Base-by-base conservation (phyloP, 148 eudicot genomes). In the Nepenthes gracilis region DNA sequence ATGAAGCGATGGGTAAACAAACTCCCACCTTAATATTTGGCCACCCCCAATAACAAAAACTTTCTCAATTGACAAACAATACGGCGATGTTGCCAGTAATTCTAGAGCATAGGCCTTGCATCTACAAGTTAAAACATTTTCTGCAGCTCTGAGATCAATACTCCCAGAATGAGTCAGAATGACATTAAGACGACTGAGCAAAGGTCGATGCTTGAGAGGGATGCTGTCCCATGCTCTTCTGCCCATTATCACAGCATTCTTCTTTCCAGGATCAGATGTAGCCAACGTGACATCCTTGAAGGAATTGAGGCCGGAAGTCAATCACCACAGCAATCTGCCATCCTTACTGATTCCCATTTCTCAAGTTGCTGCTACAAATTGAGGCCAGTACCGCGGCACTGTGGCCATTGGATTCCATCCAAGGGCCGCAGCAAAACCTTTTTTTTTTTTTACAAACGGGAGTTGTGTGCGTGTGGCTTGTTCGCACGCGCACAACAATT, bases 191-290 rank as follows among this genome's bases (percentile, higher is more conserved):
- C 97, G 86, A 54, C 97, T 87, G 36, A 87, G 81, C 69, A 93
- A 73, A 61, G 95, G 95, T 3, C 95, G 83, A 68, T 61, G 55
- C 77, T 72, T 69, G 10, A 62, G 52, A 8, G 96, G 97, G 54
- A 93, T 82, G 64, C 95, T 83, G 67, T 93, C 99, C 99, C 99
- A 93, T 36, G 99, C 89, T 78, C 89, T 93, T 67, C 99, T 88
- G 14, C 96, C 99, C 99, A 93, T 93, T 33, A 93, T 65, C 36
- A 89, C 87, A 33, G 96, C 99, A 78, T 93, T 93, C 74, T 70
- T 88, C 67, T 84, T 93, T 36, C 60, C 73, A 38, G 89, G 82
- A 63, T 83, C 87, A 37, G 81, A 74, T 43, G 96, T 84, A 12
- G 68, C 71, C 62, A 67, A 6, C 35, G 99, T 93, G 48, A 93